phyloP scores from a whole-genome alignment of 257 asterid genomes.

The Solanum boliviense region DNA sequence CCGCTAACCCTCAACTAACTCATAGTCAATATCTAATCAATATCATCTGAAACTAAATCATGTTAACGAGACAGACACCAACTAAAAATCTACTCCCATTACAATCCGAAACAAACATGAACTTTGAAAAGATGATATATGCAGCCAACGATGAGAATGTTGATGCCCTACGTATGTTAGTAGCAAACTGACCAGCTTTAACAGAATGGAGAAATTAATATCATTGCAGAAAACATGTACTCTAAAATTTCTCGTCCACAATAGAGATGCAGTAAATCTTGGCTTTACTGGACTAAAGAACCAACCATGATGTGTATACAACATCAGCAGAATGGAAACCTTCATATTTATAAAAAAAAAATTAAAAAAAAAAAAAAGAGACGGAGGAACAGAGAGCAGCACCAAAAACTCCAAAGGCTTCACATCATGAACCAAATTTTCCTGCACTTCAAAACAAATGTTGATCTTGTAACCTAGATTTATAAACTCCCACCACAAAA shows the following conservation, averaged over 20 bases:
- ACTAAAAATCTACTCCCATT: not conserved
- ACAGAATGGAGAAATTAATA: not conserved
- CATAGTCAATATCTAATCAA: not conserved
- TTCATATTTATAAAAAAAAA: not conserved
- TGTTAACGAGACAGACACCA: not conserved
- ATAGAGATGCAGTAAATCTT: not conserved
- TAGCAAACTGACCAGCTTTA: not conserved
- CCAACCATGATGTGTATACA: not conserved
- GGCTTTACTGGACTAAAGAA: not conserved
- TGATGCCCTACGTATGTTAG: too few relatives aligned
- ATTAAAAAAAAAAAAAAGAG: not conserved
- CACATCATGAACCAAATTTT: not conserved
- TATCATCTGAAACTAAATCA: not conserved
- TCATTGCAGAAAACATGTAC: not conserved
- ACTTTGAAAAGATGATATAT: not conserved
- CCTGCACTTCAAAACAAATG: not conserved
- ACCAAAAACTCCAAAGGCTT: not conserved
- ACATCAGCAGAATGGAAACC: not conserved
- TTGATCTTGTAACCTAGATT: not conserved
- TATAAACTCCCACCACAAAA: not conserved
- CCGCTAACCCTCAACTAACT: not conserved
- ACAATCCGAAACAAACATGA: not conserved
- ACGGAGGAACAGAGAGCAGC: not conserved
- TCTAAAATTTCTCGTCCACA: not conserved
- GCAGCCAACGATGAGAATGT: too few relatives aligned